phyloP scores from a whole-genome alignment of 2,329 filamentous ascomycete species.

The Leptographium radiaticola region DNA sequence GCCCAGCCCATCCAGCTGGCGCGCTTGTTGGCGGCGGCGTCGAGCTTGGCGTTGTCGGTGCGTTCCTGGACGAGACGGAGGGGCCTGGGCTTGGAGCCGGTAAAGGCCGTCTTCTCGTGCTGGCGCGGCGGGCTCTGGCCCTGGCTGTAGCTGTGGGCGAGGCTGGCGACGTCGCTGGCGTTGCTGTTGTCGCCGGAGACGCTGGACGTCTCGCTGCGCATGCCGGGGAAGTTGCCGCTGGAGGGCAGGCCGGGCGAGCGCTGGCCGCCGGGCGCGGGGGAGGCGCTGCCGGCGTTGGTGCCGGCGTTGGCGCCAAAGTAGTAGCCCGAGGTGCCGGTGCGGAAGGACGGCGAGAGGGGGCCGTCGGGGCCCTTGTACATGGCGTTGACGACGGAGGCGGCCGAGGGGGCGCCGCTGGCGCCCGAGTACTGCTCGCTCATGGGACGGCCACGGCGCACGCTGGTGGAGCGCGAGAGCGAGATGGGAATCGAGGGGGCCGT shows the following conservation, averaged over 20 bases:
- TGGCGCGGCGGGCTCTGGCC: constrained; percentile 40
- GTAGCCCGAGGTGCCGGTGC: constrained; percentile 39
- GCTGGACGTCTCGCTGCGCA: constrained; percentile 51
- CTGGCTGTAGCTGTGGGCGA: constrained; percentile 17
- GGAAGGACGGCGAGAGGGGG: constrained; percentile 45
- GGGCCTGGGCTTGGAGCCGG: constrained; percentile 67
- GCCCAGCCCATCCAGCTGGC: constrained; percentile 54
- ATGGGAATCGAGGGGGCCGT: constrained; percentile 69
- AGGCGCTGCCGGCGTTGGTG: constrained; percentile 30
- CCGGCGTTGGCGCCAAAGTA: constrained; percentile 29
- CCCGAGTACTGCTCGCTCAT: constrained; percentile 51
- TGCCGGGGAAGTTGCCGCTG: constrained; percentile 57
- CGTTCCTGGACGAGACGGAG: constrained; percentile 79
- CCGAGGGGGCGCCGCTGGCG: constrained; percentile 16
- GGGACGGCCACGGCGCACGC: constrained; percentile 38
- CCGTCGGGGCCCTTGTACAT: constrained; percentile 70
- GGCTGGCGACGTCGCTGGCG: constrained; percentile 30
- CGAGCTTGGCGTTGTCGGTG: constrained; percentile 31
- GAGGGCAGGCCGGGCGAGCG: constrained; percentile 27
- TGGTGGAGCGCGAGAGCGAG: constrained; percentile 38
- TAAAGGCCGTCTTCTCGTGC: constrained; percentile 41
- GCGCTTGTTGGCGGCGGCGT: constrained; percentile 38
- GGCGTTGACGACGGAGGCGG: constrained; percentile 67
- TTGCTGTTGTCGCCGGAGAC: constrained; percentile 47
- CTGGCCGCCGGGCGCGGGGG: constrained; percentile 18